Conservation (phyloP, 306 rosid species). For the Quercus parvula region DNA sequence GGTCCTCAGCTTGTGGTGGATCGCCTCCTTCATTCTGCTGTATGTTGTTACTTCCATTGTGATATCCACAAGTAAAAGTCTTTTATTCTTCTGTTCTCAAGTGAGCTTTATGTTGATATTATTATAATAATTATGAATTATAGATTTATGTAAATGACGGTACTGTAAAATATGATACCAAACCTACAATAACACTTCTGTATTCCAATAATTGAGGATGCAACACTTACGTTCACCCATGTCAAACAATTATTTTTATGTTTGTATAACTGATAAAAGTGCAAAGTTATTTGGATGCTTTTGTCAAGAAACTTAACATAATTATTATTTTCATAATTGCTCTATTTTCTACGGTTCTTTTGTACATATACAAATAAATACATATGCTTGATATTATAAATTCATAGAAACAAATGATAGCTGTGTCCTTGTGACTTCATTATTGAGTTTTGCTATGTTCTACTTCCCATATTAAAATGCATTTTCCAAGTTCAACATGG, state of each 20-base stretch:
- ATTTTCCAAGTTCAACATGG: neutral
- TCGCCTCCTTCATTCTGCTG: slow-evolving; percentile 78
- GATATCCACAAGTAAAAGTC: slow-evolving; percentile 7
- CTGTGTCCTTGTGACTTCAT: neutral
- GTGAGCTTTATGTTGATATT: neutral
- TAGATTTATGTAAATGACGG: no score
- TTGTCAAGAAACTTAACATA: neutral
- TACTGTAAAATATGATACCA: no score
- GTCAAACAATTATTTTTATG: neutral
- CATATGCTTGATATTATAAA: neutral
- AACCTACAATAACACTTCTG: neutral
- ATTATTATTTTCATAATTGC: neutral
- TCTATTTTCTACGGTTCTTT: neutral
- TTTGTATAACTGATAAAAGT: neutral
- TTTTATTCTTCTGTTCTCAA: neutral
- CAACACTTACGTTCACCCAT: neutral
- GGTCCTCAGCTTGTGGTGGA: slow-evolving; percentile 82
- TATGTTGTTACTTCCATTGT: slow-evolving; percentile 38
- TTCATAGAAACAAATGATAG: neutral
- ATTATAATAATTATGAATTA: neutral
- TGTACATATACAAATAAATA: neutral
- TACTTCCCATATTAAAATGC: neutral
- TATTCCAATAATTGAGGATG: neutral
- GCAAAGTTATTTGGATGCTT: neutral
- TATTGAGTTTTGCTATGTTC: neutral